Percentiles rank a stretch among this genome's conserved stretches.
phyloP scores from a whole-genome alignment of 169 alveolate species.

The Plasmodium vivax region DNA sequence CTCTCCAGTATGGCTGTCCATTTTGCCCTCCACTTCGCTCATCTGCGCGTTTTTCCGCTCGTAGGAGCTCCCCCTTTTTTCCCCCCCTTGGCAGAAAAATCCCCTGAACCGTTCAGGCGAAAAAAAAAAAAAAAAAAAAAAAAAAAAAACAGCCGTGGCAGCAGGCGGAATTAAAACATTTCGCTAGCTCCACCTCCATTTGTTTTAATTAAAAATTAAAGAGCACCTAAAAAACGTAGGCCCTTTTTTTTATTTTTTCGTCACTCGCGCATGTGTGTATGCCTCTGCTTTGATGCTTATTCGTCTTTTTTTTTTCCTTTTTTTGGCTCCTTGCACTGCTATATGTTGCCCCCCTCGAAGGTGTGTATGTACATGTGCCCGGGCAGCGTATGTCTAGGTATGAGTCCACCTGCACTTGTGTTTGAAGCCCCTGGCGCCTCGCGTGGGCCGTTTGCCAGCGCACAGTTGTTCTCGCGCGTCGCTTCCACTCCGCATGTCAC shows the following conservation, averaged over 20 bases:
- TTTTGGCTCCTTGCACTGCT: neutral
- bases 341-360: conserved; percentile 1
- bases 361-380: conserved; percentile 26
- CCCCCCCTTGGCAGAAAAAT: neutral
- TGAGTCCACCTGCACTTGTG: neutral
- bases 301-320: neutral
- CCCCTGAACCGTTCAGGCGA: neutral
- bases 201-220: neutral
- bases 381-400: neutral
- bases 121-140: neutral
- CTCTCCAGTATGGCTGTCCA: neutral
- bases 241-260: conserved; percentile 2
- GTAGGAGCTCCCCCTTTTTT: neutral
- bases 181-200: neutral
- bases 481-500: neutral
- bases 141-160: neutral
- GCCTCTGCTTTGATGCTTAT: neutral
- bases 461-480: neutral
- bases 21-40: neutral
- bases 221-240: conserved; percentile 1
- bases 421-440: neutral
- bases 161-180: neutral
- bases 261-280: neutral
- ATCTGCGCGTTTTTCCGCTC: neutral
- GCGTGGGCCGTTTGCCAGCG: neutral